Conservation (phyloP, 768 basidiomycete genomes). For the Strobilomyces confusus region DNA sequence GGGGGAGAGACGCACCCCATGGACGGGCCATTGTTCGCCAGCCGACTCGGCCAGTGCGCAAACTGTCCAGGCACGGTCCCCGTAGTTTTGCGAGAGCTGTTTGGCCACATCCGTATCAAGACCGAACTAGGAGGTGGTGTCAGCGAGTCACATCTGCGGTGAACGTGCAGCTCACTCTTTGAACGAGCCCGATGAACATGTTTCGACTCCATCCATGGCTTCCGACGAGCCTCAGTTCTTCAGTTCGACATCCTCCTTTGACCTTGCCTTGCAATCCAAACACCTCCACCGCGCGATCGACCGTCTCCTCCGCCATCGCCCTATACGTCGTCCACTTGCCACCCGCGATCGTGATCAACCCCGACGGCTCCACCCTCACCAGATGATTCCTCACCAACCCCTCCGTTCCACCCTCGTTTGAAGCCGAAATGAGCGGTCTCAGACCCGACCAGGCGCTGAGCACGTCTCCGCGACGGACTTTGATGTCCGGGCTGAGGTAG, state of each 20-base stretch:
- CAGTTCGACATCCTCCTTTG: constrained; percentile 70
- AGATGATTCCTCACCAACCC: constrained; percentile 91
- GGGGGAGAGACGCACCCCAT: constrained; percentile 67
- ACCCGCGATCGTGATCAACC: constrained; percentile 90
- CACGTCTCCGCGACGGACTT: constrained; percentile 91
- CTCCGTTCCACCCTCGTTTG: constrained; percentile 69
- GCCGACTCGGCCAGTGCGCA: constrained; percentile 76
- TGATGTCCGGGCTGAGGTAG: constrained; percentile 90
- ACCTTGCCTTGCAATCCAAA: constrained; percentile 60
- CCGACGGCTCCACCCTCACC: constrained; percentile 75
- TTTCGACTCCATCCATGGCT: constrained; percentile 92
- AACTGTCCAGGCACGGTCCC: constrained; percentile 95
- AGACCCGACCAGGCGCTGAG: constrained; percentile 94
- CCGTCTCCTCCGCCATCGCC: constrained; percentile 93
- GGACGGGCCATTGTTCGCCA: constrained; percentile 78
- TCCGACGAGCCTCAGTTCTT: constrained; percentile 77
- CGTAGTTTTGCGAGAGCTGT: constrained; percentile 91
- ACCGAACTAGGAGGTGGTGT: constrained; percentile 57
- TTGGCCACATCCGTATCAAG: constrained; percentile 89
- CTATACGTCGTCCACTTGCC: constrained; percentile 99
- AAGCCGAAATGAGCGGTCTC: constrained; percentile 85
- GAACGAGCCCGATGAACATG: constrained; percentile 96
- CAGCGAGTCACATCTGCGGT: not conserved
- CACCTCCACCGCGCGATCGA: constrained; percentile 79
- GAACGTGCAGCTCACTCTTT: constrained; percentile 53